phyloP scores from a whole-genome alignment of 1,284 basidiomycete genomes.

The Pisolithus thermaeus region DNA sequence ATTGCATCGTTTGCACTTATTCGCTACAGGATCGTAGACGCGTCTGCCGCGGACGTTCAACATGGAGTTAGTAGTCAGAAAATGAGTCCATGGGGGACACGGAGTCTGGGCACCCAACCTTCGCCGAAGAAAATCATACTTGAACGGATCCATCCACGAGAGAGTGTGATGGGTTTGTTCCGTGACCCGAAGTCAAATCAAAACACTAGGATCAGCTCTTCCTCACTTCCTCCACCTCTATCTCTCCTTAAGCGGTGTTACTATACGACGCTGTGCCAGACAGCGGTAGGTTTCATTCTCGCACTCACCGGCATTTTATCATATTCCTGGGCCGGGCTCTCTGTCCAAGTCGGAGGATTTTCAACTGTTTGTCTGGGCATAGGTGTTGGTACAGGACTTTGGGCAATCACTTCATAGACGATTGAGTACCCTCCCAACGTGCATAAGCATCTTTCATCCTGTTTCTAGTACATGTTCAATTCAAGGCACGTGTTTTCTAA shows the following conservation, averaged over 20 bases:
- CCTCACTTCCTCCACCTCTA: constrained; percentile 9
- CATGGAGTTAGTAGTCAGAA: constrained; percentile 2
- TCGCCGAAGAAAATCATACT: constrained; percentile 13
- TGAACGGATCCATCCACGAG: constrained; percentile 12
- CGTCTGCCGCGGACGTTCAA: constrained; percentile 11
- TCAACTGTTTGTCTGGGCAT: constrained; percentile 23
- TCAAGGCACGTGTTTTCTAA: no score
- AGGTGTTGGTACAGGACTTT: constrained; percentile 15
- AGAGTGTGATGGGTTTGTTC: background rate
- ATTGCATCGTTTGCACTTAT: constrained; percentile 24
- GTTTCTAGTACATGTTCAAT: background rate
- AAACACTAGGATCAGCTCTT: background rate
- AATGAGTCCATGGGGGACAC: background rate
- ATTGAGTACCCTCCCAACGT: background rate
- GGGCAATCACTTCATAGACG: constrained; percentile 11
- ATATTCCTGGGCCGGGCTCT: constrained; percentile 21
- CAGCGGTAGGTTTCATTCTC: constrained; percentile 20
- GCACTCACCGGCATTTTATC: constrained; percentile 22
- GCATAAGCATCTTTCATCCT: no score
- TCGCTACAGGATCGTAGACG: constrained; percentile 21
- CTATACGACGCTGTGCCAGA: constrained; percentile 19
- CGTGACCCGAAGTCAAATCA: background rate
- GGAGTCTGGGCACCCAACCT: constrained; percentile 7
- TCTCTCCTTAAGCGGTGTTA: constrained; percentile 22
- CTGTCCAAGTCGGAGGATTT: constrained; percentile 20